Conservation (phyloP, 306 rosid species). For the Dryas alaskensis region DNA sequence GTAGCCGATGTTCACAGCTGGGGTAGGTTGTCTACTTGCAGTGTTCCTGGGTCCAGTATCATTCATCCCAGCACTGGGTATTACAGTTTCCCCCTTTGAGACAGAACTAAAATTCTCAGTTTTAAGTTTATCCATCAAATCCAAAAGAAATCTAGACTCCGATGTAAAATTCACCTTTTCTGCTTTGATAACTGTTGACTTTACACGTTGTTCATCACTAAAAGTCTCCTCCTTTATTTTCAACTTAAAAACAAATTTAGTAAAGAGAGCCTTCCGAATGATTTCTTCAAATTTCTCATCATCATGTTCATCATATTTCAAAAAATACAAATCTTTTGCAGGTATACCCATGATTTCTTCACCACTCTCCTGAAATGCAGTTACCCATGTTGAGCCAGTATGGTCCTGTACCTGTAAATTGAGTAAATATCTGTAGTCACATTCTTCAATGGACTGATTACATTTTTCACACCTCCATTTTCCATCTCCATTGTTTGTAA, state of each 20-base stretch:
- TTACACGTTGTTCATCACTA: slow-evolving; percentile 83
- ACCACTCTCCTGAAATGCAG: slow-evolving; percentile 92
- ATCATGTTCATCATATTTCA: slow-evolving; percentile 67
- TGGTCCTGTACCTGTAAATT: slow-evolving; percentile 82
- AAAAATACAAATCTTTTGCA: slow-evolving; percentile 61
- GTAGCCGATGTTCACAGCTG: slow-evolving; percentile 37
- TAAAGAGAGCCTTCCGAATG: slow-evolving; percentile 59
- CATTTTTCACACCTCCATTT: slow-evolving; percentile 91
- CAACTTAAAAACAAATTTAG: slow-evolving; percentile 62
- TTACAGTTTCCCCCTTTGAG: slow-evolving; percentile 32
- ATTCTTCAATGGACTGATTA: slow-evolving; percentile 50
- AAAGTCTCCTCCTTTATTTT: slow-evolving; percentile 82
- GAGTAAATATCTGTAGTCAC: slow-evolving; percentile 83
- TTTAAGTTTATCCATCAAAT: slow-evolving; percentile 54
- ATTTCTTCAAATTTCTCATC: slow-evolving; percentile 63
- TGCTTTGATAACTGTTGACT: slow-evolving; percentile 74
- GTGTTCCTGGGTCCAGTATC: slow-evolving; percentile 29
- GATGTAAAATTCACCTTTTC: slow-evolving; percentile 54
- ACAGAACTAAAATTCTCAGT: slow-evolving; percentile 30
- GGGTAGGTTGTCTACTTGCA: slow-evolving; percentile 39
- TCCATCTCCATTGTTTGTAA: slow-evolving; percentile 81
- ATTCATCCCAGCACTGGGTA: slow-evolving; percentile 32
- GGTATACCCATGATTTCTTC: slow-evolving; percentile 80
- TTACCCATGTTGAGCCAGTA: slow-evolving; percentile 80
- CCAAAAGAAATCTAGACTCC: slow-evolving; percentile 47